These are phyloP conservation scores for Nigrograna mackinnonii DNA, from an alignment of 2,329 filamentous ascomycete genomes.

Conservation along the genomic window DNA sequence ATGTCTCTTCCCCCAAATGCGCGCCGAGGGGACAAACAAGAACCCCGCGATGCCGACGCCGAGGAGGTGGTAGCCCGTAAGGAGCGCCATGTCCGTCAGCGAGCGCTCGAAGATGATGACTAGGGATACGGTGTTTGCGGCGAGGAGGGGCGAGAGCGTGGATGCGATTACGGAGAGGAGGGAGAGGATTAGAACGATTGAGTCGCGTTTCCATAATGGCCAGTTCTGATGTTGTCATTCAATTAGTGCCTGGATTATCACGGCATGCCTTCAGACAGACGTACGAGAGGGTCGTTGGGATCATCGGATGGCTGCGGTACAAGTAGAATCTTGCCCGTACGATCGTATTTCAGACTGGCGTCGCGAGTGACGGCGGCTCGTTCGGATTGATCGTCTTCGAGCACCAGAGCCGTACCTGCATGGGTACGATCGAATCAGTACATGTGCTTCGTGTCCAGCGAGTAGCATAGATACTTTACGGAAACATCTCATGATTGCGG, in stretches of 20 bases:
- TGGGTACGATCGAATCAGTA: constrained; percentile 3
- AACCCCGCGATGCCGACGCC: constrained; percentile 81
- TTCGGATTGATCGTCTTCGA: constrained; percentile 30
- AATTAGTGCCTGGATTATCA: background rate
- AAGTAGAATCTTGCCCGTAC: constrained; percentile 73
- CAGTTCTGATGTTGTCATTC: constrained; percentile 62
- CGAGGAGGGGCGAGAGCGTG: constrained; percentile 82
- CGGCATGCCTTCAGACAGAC: constrained; percentile 12
- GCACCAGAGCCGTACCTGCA: constrained; percentile 47
- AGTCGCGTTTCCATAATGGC: constrained; percentile 83
- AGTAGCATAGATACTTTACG: constrained; percentile 11
- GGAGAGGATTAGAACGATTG: constrained; percentile 78
- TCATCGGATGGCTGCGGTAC: constrained; percentile 91
- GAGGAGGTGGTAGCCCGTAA: constrained; percentile 86
- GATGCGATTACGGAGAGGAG: constrained; percentile 82
- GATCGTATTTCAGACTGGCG: constrained; percentile 71
- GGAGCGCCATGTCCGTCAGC: constrained; percentile 76
- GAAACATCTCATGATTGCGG: constrained; percentile 5
- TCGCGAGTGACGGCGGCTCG: constrained; percentile 34
- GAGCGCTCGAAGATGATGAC: constrained; percentile 65
- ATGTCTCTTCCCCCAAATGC: constrained; percentile 93
- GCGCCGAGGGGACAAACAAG: constrained; percentile 83
- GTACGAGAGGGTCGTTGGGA: constrained; percentile 81
- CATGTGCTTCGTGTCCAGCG: constrained; percentile 2
- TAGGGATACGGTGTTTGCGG: constrained; percentile 82